Percentiles rank a stretch among this genome's conserved stretches.
Evolutionary conservation across 2,329 filamentous ascomycete genomes (phyloP).

Genomic region (Pseudogymnoascus sp.): DNA sequence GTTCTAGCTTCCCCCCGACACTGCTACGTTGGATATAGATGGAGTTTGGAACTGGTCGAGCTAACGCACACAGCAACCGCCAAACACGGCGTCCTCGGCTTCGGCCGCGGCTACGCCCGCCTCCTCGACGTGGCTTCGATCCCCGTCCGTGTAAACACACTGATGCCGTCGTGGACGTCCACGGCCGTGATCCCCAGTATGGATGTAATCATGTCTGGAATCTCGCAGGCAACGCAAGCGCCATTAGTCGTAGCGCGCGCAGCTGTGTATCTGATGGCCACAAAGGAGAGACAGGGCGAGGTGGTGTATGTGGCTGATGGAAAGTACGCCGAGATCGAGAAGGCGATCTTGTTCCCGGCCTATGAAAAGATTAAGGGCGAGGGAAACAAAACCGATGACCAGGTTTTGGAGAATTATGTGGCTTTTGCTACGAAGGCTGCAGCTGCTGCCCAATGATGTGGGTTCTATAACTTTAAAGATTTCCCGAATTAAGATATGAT

Average conservation of each 20-base stretch:
- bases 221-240: constrained; percentile 36
- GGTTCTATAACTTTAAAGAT: background rate
- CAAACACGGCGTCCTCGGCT: constrained; percentile 47
- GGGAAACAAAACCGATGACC: constrained; percentile 31
- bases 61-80: constrained; percentile 33
- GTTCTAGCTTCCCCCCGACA: constrained; percentile 14
- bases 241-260: constrained; percentile 40
- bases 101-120: constrained; percentile 39
- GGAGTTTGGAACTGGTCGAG: background rate
- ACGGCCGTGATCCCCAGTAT: constrained; percentile 38
- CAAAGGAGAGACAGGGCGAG: constrained; percentile 40
- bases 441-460: background rate
- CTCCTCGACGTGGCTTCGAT: constrained; percentile 31
- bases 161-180: constrained; percentile 47
- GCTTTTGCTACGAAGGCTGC: constrained; percentile 2
- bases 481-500: background rate
- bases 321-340: constrained; percentile 45
- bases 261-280: constrained; percentile 42
- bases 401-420: constrained; percentile 27
- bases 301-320: constrained; percentile 42
- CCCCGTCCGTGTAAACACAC: constrained; percentile 46
- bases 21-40: background rate
- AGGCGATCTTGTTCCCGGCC: constrained; percentile 32
- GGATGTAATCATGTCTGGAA: constrained; percentile 30
- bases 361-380: constrained; percentile 29